phyloP scores from a whole-genome alignment of 2,329 filamentous ascomycete genomes.

The Colletotrichum musae region DNA sequence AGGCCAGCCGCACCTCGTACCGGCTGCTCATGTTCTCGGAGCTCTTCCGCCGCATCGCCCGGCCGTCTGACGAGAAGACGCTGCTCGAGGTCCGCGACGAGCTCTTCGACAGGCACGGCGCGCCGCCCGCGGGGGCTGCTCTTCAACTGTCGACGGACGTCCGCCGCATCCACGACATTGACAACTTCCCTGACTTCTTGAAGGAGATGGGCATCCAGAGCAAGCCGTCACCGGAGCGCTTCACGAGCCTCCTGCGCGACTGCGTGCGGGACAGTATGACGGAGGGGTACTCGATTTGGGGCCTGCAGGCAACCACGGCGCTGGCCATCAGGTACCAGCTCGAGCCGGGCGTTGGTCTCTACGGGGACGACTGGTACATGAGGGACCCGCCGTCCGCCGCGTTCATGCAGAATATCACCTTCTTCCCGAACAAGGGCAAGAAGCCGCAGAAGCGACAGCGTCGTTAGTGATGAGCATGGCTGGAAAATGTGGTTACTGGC shows the following conservation, averaged over 20 bases:
- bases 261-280: conserved; percentile 52
- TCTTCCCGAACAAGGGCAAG: conserved; percentile 16
- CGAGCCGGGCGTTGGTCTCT: conserved; percentile 26
- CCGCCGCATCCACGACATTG: conserved; percentile 58
- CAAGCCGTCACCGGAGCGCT: conserved; percentile 43
- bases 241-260: conserved; percentile 52
- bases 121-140: conserved; percentile 58
- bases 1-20: conserved; percentile 62
- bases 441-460: not conserved
- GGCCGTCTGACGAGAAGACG: conserved; percentile 51
- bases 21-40: conserved; percentile 67
- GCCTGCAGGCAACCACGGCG: conserved; percentile 7
- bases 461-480: not conserved
- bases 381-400: not conserved
- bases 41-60: conserved; percentile 61
- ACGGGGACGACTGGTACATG: not conserved
- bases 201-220: conserved; percentile 57
- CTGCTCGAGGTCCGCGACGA: conserved; percentile 58
- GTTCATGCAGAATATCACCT: not conserved
- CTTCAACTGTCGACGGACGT: conserved; percentile 58
- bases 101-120: conserved; percentile 62
- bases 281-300: conserved; percentile 49
- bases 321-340: conserved; percentile 17
- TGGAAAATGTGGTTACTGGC: not conserved
- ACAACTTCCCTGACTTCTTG: conserved; percentile 59